Evolutionary conservation across 345 rosid genomes (phyloP).

Genomic region (Stellera chamaejasme): DNA sequence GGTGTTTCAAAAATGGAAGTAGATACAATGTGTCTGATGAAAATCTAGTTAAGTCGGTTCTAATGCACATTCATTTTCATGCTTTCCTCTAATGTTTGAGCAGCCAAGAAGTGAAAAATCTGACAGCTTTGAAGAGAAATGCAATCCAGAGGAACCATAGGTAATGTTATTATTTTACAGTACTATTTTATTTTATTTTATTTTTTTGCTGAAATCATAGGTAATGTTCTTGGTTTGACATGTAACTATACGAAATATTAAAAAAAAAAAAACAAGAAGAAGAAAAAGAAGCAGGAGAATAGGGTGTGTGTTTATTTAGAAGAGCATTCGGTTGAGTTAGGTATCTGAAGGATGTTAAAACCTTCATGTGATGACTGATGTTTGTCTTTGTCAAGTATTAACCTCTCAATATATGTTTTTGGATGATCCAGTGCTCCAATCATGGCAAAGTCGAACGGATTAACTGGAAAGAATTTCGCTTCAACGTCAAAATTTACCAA

Average conservation of each 20-base stretch:
- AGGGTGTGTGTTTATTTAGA: neutral
- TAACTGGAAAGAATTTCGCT: constrained; percentile 19
- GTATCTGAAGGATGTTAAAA: neutral
- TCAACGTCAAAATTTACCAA: constrained; percentile 31
- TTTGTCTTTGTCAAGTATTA: neutral
- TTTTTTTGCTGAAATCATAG: constrained; percentile 22
- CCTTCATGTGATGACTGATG: constrained; percentile 10
- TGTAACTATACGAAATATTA: no score
- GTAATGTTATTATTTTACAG: constrained; percentile 25
- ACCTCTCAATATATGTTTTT: constrained; percentile 7
- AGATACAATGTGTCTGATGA: no score
- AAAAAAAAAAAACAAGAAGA: no score
- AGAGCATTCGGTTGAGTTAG: neutral
- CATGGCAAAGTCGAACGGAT: constrained; percentile 10
- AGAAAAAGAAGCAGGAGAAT: no score
- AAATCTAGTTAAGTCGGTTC: no score
- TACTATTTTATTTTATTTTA: no score
- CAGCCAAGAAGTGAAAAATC: constrained; percentile 83
- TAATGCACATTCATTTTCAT: neutral
- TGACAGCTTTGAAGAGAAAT: constrained; percentile 55
- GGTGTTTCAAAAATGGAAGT: no score
- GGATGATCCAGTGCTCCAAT: constrained; percentile 21
- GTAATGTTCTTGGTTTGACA: constrained; percentile 20
- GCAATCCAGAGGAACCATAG: constrained; percentile 46
- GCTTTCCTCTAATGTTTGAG: constrained; percentile 12